Conservation (phyloP, 2,329 filamentous ascomycete species). For the Teratosphaeria epicoccoides region DNA sequence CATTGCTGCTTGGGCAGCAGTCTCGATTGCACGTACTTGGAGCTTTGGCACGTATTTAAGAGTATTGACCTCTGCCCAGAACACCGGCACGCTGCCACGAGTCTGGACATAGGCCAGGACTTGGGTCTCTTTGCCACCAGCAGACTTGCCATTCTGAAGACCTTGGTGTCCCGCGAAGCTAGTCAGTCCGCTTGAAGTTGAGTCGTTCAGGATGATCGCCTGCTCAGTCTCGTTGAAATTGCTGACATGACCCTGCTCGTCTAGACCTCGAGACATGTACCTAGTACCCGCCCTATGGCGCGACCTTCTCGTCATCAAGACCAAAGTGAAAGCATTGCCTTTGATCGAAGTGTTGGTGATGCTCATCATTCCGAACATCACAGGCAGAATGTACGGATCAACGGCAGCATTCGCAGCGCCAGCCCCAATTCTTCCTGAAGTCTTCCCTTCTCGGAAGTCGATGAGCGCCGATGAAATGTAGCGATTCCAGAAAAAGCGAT, state of each 20-base stretch:
- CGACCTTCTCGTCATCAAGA: constrained; percentile 79
- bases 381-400: constrained; percentile 87
- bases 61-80: constrained; percentile 93
- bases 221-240: constrained; percentile 99
- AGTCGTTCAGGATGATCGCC: constrained; percentile 78
- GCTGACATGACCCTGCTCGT: constrained; percentile 88
- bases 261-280: constrained; percentile 89
- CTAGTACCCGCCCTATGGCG: constrained; percentile 81
- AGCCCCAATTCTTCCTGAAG: constrained; percentile 48
- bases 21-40: constrained; percentile 74
- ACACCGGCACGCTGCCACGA: constrained; percentile 87
- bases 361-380: constrained; percentile 93
- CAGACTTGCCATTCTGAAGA: constrained; percentile 62
- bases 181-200: constrained; percentile 55
- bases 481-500: constrained; percentile 98
- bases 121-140: constrained; percentile 64
- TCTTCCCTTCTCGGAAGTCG: constrained; percentile 61
- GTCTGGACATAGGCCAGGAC: constrained; percentile 94
- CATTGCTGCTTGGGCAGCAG: constrained; percentile 64
- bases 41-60: constrained; percentile 85
- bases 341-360: constrained; percentile 82
- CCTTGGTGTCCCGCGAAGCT: constrained; percentile 70
- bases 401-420: constrained; percentile 58
- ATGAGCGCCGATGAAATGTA: constrained; percentile 88
- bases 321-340: constrained; percentile 69